A percentile compares a stretch with the other conserved stretches of the same genome.
Conservation (phyloP, 2,329 filamentous ascomycete species). For the Huntiella abstrusa region DNA sequence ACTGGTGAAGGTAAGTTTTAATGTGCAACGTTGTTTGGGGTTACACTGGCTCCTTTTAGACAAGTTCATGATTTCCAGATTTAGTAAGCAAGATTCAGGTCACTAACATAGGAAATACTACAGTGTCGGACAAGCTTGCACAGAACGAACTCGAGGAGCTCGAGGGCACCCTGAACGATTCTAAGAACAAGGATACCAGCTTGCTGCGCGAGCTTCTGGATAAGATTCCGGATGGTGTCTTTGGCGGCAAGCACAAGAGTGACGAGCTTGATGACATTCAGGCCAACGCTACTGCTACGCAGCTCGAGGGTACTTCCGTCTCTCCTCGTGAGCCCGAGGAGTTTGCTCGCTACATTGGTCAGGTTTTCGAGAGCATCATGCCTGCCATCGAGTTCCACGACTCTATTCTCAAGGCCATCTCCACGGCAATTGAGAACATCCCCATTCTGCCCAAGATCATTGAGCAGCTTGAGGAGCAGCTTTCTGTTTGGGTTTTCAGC, state of each 20-base stretch:
- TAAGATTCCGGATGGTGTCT: conserved; percentile 63
- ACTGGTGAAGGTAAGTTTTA: conserved; percentile 39
- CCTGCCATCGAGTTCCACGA: conserved; percentile 86
- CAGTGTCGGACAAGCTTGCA: conserved; percentile 70
- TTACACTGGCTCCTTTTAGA: conserved; percentile 1
- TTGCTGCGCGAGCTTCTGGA: conserved; percentile 61
- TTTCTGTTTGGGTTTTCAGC: conserved; percentile 82
- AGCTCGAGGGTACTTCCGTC: conserved; percentile 56
- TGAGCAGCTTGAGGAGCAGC: conserved; percentile 70
- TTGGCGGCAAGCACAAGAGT: conserved; percentile 57
- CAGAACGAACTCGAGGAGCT: conserved; percentile 83
- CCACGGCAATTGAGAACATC: conserved; percentile 63
- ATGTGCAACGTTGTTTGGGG: conserved; percentile 37
- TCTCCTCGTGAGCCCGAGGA: conserved; percentile 68
- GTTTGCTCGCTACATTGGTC: conserved; percentile 57
- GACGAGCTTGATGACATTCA: conserved; percentile 64
- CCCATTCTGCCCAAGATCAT: conserved; percentile 70
- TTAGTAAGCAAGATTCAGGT: neutral
- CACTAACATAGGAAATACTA: conserved; percentile 11
- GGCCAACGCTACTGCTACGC: conserved; percentile 51
- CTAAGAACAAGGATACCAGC: conserved; percentile 46
- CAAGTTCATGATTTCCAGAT: neutral
- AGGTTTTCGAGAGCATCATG: conserved; percentile 63
- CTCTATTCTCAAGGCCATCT: conserved; percentile 63
- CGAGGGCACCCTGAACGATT: conserved; percentile 58